phyloP scores from a whole-genome alignment of 2,329 filamentous ascomycete species.

The Aspergillus sergii region DNA sequence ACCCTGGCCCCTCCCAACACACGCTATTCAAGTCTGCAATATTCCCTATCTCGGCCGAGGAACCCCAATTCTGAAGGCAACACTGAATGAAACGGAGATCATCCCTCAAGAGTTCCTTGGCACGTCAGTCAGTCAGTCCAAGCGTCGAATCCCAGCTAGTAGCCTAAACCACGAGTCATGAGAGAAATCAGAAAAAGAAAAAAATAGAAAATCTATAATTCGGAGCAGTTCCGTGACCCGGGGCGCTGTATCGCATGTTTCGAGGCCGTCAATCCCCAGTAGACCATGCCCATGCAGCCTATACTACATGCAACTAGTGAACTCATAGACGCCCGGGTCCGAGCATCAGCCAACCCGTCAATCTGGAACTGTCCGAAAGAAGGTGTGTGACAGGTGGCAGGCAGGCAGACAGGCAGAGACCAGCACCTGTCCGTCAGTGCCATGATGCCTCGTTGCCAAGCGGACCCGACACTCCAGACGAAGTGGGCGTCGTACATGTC shows the following conservation, averaged over 20 bases:
- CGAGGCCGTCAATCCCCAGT: neutral
- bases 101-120: neutral
- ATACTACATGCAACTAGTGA: neutral
- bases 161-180: neutral
- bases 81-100: neutral
- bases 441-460: neutral
- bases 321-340: neutral
- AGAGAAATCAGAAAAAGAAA: neutral
- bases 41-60: neutral
- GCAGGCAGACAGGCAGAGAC: neutral
- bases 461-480: neutral
- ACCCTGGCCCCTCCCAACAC: neutral
- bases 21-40: neutral
- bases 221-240: neutral
- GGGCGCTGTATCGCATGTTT: neutral
- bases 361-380: constrained; percentile 1
- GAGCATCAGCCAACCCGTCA: neutral
- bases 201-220: neutral
- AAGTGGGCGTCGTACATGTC: neutral
- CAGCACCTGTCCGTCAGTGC: neutral
- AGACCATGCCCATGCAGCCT: neutral
- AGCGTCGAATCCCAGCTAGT: neutral
- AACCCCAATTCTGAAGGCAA: neutral
- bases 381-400: neutral
- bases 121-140: neutral